Conservation (phyloP, 2,329 filamentous ascomycete species). For the Monilinia aucupariae region DNA sequence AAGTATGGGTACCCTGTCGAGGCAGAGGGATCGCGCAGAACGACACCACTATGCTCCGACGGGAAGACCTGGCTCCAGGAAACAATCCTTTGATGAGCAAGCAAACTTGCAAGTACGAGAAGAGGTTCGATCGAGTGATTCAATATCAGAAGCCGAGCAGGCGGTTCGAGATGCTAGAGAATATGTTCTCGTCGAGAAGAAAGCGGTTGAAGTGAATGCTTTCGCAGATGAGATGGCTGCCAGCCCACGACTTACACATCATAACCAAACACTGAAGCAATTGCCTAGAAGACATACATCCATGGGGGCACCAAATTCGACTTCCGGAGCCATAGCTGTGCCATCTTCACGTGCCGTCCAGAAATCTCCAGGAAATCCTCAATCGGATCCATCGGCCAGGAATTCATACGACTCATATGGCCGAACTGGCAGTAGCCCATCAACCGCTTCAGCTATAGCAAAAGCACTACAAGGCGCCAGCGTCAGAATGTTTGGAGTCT, state of each 20-base stretch:
- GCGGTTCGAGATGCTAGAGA: constrained; percentile 86
- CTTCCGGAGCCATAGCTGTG: constrained; percentile 62
- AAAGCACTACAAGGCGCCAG: constrained; percentile 95
- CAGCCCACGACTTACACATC: constrained; percentile 49
- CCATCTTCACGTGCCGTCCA: constrained; percentile 68
- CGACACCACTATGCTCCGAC: constrained; percentile 11
- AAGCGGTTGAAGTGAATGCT: constrained; percentile 92
- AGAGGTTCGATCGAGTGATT: constrained; percentile 41
- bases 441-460: constrained; percentile 83
- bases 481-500: constrained; percentile 64
- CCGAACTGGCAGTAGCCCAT: constrained; percentile 45
- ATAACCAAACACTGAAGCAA: constrained; percentile 43
- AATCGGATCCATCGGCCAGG: constrained; percentile 57
- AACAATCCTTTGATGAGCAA: constrained; percentile 27
- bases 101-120: constrained; percentile 24
- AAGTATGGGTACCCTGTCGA: constrained; percentile 28
- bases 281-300: constrained; percentile 70
- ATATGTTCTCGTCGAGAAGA: constrained; percentile 93
- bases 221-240: constrained; percentile 92
- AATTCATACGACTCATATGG: constrained; percentile 71
- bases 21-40: constrained; percentile 28
- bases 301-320: constrained; percentile 64
- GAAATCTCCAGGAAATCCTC: constrained; percentile 60
- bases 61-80: constrained; percentile 19
- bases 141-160: constrained; percentile 49